Percentiles rank a stretch among this genome's conserved stretches.
phyloP scores from a whole-genome alignment of 352 stramenopile genomes.

The Hyaloperonospora arabidopsidis region DNA sequence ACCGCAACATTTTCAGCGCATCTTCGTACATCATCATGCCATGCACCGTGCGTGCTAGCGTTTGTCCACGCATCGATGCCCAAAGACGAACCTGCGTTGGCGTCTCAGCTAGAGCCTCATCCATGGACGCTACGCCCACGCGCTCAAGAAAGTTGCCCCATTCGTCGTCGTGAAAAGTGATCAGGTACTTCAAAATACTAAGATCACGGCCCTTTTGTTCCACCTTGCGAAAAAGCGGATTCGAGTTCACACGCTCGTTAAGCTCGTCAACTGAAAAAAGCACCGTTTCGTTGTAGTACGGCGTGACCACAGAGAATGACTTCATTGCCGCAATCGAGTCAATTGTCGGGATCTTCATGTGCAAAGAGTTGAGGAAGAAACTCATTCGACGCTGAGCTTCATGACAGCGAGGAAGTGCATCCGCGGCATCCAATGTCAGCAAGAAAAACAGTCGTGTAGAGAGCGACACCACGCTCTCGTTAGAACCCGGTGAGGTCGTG shows the following conservation, averaged over 20 bases:
- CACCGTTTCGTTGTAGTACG: conserved; percentile 86
- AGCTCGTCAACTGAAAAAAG: conserved; percentile 80
- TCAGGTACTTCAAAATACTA: conserved; percentile 85
- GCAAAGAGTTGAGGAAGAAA: conserved; percentile 85
- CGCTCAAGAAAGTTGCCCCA: conserved; percentile 86
- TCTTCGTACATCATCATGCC: conserved; percentile 90
- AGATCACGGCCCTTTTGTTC: conserved; percentile 78
- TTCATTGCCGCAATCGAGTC: conserved; percentile 81
- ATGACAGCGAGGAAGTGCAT: conserved; percentile 74
- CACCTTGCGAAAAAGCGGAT: conserved; percentile 80
- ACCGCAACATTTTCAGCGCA: conserved; percentile 82
- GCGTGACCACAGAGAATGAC: conserved; percentile 83
- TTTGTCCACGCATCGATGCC: conserved; percentile 83
- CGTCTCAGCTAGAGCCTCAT: conserved; percentile 72
- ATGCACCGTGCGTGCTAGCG: conserved; percentile 76
- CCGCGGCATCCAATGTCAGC: conserved; percentile 74
- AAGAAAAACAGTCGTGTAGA: conserved; percentile 79
- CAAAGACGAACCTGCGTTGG: conserved; percentile 80
- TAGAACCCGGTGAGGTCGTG: conserved; percentile 53
- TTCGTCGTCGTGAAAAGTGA: conserved; percentile 83
- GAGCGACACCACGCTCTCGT: conserved; percentile 72
- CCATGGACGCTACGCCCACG: conserved; percentile 61
- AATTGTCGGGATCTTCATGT: conserved; percentile 83
- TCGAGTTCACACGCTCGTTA: conserved; percentile 72
- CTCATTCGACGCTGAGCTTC: conserved; percentile 85